Base-by-base conservation (phyloP, 1,139 yeast species). In the Schwanniomyces etchellsii region DNA sequence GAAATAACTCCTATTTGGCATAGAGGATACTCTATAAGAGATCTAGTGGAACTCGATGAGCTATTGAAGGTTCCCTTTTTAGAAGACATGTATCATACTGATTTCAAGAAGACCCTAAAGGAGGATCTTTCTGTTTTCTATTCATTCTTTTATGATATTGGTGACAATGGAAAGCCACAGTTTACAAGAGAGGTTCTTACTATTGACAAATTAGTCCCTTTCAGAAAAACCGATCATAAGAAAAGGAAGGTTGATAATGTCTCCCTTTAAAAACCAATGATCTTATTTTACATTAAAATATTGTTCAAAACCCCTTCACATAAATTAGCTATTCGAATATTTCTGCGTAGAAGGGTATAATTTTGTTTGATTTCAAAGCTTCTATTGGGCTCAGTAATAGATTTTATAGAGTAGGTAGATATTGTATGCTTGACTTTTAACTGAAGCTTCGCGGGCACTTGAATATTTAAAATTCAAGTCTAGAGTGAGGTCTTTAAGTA, bases 1-100 rank as follows among this genome's bases (percentile, higher is more conserved):
- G 71, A 64, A 37, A 39, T 64, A 20, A 59, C 70, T 1, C 70
- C 70, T 1, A 27, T 35, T 0, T 5, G 36, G 3, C 48, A 47
- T 3, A 17, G 38, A 11, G 65, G 64, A 1, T 64, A 64, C 34
- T 28, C 28, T 5, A 28, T 63, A 5, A 20, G 31, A 3, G 52
- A 53, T 3, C 37, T 61, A 7, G 28, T 65, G 1, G 21, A 29
- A 3, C 17, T 36, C 6, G 40, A 47, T 1, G 36, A 32, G 10
- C 38, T 63, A 12, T 29, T 33, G 20, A 16, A 29, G 9, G 39
- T 60, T 3, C 63, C 66, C 1, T 43, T 34, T 13, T 32, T 55
- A 26, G 48, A 47, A 22, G 30, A 43, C 9, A 39, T 38, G 17
- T 32, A 28, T 10, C 26, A 16, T 22, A 28, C 25, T 3, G 43